Percentiles rank a stretch among this genome's conserved stretches.
These are phyloP conservation scores for Coffea humblotiana DNA, from an alignment of 305 asterid species.

Conservation along the genomic window DNA sequence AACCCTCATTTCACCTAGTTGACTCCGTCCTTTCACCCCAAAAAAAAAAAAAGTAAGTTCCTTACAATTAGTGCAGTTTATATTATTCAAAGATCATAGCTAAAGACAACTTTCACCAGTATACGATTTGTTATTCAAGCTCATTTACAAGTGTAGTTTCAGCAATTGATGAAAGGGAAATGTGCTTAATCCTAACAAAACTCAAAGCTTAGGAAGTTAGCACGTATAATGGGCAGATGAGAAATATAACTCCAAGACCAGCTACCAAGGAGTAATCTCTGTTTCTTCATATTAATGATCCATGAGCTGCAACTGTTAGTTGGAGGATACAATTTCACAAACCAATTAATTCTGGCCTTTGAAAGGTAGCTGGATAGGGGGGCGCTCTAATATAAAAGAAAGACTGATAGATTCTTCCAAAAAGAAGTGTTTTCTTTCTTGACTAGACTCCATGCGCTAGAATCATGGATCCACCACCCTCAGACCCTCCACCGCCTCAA, in stretches of 20 bases:
- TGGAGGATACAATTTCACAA: not conserved
- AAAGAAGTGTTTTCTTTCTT: not conserved
- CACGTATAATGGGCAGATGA: too few relatives aligned
- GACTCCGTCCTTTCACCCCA: not conserved
- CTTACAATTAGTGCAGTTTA: too few relatives aligned
- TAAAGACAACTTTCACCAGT: too few relatives aligned
- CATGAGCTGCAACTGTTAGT: not conserved
- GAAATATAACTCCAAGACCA: too few relatives aligned
- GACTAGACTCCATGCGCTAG: not conserved
- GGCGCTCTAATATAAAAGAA: not conserved
- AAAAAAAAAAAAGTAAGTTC: not conserved
- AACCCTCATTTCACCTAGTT: not conserved
- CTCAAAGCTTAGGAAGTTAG: too few relatives aligned
- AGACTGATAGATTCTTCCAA: not conserved
- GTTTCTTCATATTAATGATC: not conserved
- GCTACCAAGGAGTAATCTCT: not conserved
- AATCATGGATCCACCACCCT: conserved; percentile 10
- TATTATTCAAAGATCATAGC: too few relatives aligned
- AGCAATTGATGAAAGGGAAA: too few relatives aligned
- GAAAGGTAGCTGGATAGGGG: not conserved
- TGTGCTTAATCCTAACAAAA: too few relatives aligned
- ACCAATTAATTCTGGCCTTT: not conserved
- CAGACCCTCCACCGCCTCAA: not conserved
- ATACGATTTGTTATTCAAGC: too few relatives aligned
- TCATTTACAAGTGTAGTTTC: too few relatives aligned